Base-by-base conservation (phyloP, 352 stramenopile genomes). In the Phytopythium kandeliae region DNA sequence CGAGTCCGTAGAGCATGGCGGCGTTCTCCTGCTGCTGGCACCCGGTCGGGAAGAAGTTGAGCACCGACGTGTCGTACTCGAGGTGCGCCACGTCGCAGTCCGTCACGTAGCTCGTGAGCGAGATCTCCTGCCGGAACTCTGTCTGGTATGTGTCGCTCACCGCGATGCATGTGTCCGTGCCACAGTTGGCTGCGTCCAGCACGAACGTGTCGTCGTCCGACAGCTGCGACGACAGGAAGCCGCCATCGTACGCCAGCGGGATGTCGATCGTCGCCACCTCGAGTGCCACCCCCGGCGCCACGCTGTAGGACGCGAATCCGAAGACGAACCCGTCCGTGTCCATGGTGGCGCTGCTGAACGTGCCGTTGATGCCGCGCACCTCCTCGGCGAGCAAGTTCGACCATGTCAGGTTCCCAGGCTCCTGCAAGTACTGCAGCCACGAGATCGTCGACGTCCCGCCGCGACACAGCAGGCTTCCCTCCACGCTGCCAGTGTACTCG, bases 191-290 rank as follows among this genome's bases (percentile, higher is more conserved):
- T 15, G 45, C 37, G 17, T 40, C 25, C 42, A 62, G 30, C 45
- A 28, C n/a, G n/a, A 30, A 28, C 16, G 17, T 22, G n/a, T 38
- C 28, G 28, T 38, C 28, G 28, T 31, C 12, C 33, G 24, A 57
- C 51, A 25, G 34, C 41, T 9, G 41, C 55, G 12, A 31, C 0
- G 9, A 12, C 4, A 25, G 19, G n/a, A 49, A 36, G 0, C n/a
- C 26, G 22, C 22, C 40, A 4, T 31, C 13, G 17, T 17, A 4
- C 24, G 56, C 43, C 37, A 71, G 48, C 28, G 70, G 58, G 26
- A 73, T 62, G 24, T 78, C 65, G 40, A 78, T 43, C 10, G 57
- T 76, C 46, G 76, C 48, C 26, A 64, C 49, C 3, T 60, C 70
- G 21, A 78, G 38, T 7, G 70, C 69, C 22, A 81, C 45, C 22